These are phyloP conservation scores for Marasmius tenuissimus DNA, from an alignment of 1,284 basidiomycete species.

Conservation along the genomic window DNA sequence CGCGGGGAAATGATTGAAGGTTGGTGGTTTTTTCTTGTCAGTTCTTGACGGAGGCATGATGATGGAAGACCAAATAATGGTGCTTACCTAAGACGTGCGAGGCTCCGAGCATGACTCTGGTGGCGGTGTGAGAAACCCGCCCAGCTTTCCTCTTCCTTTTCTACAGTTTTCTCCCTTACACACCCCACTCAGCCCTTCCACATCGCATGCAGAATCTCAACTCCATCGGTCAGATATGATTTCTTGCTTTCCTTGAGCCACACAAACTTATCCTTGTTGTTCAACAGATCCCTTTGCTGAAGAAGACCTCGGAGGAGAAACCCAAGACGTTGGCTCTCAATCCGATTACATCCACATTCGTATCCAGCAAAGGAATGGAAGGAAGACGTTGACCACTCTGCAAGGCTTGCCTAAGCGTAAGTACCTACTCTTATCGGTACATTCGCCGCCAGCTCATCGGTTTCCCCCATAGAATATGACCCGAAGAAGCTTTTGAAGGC, in stretches of 20 bases:
- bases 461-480: slow-evolving; percentile 79
- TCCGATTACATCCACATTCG: slow-evolving; percentile 93
- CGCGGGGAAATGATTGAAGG: slow-evolving; percentile 65
- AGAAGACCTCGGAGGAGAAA: slow-evolving; percentile 77
- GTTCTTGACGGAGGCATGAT: slow-evolving; percentile 27
- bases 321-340: slow-evolving; percentile 79
- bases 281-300: slow-evolving; percentile 89
- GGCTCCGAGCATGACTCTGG: background rate
- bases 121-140: slow-evolving; percentile 1
- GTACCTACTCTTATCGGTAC: slow-evolving; percentile 24
- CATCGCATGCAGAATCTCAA: slow-evolving; percentile 89
- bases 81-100: background rate
- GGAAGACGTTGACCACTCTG: slow-evolving; percentile 98
- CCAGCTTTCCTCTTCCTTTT: slow-evolving; percentile 25
- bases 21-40: slow-evolving; percentile 60
- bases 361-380: slow-evolving; percentile 99
- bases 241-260: slow-evolving; percentile 19
- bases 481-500: slow-evolving; percentile 98
- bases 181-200: slow-evolving; percentile 44
- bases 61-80: background rate
- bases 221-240: slow-evolving; percentile 66
- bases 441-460: slow-evolving; percentile 13
- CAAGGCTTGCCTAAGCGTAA: slow-evolving; percentile 93
- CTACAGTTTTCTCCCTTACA: slow-evolving; percentile 22
- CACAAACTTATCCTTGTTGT: slow-evolving; percentile 13